Evolutionary conservation across 257 asterid species (phyloP).

Genomic region (Solanum pimpinellifolium): DNA sequence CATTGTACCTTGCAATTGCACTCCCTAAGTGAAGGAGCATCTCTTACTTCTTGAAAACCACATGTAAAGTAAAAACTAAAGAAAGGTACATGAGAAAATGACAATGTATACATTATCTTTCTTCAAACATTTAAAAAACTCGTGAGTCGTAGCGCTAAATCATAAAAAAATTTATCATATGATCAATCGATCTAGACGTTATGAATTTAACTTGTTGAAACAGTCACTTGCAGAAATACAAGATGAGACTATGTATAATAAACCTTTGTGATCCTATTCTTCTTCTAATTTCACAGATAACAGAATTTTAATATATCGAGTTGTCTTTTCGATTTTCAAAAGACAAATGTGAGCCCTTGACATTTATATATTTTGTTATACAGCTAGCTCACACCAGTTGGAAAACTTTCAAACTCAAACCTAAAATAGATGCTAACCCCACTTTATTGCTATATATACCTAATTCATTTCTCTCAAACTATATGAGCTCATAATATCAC

Average conservation of each 20-base stretch:
- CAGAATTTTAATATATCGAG: background rate
- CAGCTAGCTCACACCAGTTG: background rate
- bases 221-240: rapidly evolving
- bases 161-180: background rate
- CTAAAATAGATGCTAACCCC: background rate
- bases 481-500: background rate
- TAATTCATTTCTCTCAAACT: background rate
- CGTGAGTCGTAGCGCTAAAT: background rate
- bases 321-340: rapidly evolving
- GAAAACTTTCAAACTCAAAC: conserved; percentile 13
- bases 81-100: background rate
- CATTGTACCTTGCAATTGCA: background rate
- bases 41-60: background rate
- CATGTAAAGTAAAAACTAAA: background rate
- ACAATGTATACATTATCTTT: background rate
- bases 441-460: background rate
- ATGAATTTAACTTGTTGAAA: background rate
- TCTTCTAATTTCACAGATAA: rapidly evolving
- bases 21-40: background rate
- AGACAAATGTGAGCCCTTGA: background rate
- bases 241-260: background rate
- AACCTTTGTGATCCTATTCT: rapidly evolving
- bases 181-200: rapidly evolving
- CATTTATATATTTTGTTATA: background rate
- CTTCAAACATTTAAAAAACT: background rate